A percentile compares a stretch with the other conserved stretches of the same genome.
phyloP scores from a whole-genome alignment of 345 rosid species.

The Geranium rotundifolium region DNA sequence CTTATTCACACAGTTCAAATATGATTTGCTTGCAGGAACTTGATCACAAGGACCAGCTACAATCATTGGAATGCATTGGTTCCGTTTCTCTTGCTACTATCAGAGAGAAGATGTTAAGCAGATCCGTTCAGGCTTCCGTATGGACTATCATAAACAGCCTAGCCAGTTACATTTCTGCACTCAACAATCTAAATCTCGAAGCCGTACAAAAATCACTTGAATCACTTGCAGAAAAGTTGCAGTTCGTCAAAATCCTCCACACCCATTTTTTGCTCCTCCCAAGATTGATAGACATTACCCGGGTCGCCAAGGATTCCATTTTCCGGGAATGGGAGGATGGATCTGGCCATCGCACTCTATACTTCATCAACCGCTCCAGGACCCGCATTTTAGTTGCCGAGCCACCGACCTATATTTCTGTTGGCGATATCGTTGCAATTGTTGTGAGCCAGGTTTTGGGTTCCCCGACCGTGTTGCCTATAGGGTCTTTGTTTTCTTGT shows the following conservation, averaged over 20 bases:
- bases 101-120: conserved; percentile 47
- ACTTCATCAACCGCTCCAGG: conserved; percentile 42
- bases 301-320: conserved; percentile 36
- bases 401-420: conserved; percentile 65
- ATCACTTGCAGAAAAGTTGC: conserved; percentile 49
- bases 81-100: conserved; percentile 39
- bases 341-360: conserved; percentile 51
- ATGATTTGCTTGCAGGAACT: conserved; percentile 47
- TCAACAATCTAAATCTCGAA: conserved; percentile 29
- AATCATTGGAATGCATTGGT: conserved; percentile 46
- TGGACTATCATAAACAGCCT: conserved; percentile 43
- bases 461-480: conserved; percentile 54
- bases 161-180: conserved; percentile 19
- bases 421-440: conserved; percentile 62
- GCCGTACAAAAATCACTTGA: conserved; percentile 37
- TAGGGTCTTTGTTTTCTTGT: conserved; percentile 61
- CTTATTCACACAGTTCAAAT: background rate
- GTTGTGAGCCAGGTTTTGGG: conserved; percentile 77
- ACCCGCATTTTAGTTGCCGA: conserved; percentile 62
- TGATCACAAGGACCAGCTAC: conserved; percentile 36
- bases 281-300: conserved; percentile 50
- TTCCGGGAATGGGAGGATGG: conserved; percentile 57
- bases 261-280: conserved; percentile 71
- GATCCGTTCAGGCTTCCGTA: conserved; percentile 58
- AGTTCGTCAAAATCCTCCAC: conserved; percentile 56